Conservation (phyloP, 257 asterid species). For the Rehmannia glutinosa region DNA sequence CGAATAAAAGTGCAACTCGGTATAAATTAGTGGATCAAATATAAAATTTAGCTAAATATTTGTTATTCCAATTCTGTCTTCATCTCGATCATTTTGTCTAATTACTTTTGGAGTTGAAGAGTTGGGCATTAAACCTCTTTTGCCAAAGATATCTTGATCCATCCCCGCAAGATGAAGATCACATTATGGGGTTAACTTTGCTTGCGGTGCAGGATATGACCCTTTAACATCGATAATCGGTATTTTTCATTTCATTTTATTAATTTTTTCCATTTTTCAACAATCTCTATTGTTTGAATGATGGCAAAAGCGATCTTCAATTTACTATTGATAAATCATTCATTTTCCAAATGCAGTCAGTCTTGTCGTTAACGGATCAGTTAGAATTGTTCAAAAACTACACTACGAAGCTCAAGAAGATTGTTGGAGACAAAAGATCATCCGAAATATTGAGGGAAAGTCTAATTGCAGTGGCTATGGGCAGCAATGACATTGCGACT, state of each 20-base stretch:
- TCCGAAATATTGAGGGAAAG: too few species aligned
- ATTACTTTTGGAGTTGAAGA: slow-evolving; percentile 63
- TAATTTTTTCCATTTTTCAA: too few species aligned
- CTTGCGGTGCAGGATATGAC: slow-evolving; percentile 69
- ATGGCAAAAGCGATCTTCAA: too few species aligned
- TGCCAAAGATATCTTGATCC: too few species aligned
- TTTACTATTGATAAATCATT: too few species aligned
- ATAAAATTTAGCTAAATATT: too few species aligned
- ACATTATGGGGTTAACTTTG: slow-evolving; percentile 65
- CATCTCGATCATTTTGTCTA: too few species aligned
- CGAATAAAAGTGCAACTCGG: too few species aligned
- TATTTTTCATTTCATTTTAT: too few species aligned
- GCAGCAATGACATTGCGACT: slow-evolving; percentile 37
- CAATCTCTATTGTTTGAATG: too few species aligned
- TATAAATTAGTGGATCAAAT: too few species aligned
- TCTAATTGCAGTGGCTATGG: slow-evolving; percentile 7
- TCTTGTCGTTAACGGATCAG: slow-evolving; percentile 27
- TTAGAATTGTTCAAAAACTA: slow-evolving; percentile 32
- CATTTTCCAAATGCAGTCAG: too few species aligned
- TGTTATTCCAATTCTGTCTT: neutral
- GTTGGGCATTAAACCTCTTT: slow-evolving; percentile 41
- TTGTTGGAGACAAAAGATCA: slow-evolving; percentile 33
- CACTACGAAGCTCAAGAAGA: slow-evolving; percentile 21
- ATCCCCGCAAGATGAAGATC: slow-evolving; percentile 48
- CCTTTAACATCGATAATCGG: slow-evolving; percentile 48